A percentile compares a stretch with the other conserved stretches of the same genome.
phyloP scores from a whole-genome alignment of 2,329 filamentous ascomycete species.

The Whalleya microplaca region DNA sequence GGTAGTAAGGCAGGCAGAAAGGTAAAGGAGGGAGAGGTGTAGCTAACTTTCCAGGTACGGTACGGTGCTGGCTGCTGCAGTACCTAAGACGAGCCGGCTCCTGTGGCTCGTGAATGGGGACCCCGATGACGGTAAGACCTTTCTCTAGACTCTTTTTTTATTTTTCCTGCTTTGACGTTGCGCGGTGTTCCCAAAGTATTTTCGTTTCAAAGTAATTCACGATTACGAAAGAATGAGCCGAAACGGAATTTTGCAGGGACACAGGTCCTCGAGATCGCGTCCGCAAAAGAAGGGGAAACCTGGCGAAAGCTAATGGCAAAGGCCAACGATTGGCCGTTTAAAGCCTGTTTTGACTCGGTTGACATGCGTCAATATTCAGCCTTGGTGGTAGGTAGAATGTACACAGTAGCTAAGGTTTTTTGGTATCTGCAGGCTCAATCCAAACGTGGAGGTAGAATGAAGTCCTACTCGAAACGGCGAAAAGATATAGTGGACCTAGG shows the following conservation, averaged over 20 bases:
- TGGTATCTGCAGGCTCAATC: not conserved
- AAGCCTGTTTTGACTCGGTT: constrained; percentile 13
- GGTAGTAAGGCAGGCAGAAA: too few species aligned
- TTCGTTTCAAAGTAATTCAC: constrained; percentile 6
- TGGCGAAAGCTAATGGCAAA: not conserved
- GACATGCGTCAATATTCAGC: constrained; percentile 13
- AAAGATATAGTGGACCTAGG: too few species aligned
- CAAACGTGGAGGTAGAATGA: too few species aligned
- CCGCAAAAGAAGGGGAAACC: not conserved
- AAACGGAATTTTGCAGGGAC: constrained; percentile 12
- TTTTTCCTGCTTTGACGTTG: not conserved
- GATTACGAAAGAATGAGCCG: constrained; percentile 20
- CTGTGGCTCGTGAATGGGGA: constrained; percentile 26
- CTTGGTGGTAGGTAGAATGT: not conserved
- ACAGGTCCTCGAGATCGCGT: not conserved
- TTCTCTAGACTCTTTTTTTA: not conserved
- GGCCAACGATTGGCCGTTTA: constrained; percentile 15
- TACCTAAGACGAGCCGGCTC: too few species aligned
- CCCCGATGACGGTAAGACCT: not conserved
- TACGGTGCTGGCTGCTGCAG: too few species aligned
- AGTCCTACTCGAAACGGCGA: too few species aligned
- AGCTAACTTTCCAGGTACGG: too few species aligned
- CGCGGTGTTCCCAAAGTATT: not conserved
- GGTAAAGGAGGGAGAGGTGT: too few species aligned
- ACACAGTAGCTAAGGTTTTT: not conserved